Evolutionary conservation across 768 basidiomycete genomes (phyloP).

Genomic region (Tephrocybe rancida): DNA sequence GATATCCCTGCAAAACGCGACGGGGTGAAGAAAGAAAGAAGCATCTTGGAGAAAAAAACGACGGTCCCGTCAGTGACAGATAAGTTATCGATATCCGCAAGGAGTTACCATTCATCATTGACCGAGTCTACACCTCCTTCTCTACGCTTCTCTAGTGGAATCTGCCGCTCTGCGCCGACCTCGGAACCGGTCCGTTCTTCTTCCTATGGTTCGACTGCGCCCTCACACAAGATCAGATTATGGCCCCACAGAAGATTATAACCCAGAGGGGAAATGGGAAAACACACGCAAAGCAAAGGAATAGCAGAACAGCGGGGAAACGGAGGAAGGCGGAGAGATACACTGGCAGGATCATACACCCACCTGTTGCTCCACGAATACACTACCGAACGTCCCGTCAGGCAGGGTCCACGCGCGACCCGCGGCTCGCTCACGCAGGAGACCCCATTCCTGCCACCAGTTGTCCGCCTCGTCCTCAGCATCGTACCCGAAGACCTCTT

Average conservation of each 20-base stretch:
- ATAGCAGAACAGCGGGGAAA: background rate
- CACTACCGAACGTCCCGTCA: background rate
- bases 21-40: background rate
- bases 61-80: background rate
- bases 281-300: background rate
- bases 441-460: constrained; percentile 61
- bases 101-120: background rate
- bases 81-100: constrained; percentile 6
- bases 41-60: background rate
- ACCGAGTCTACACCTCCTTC: background rate
- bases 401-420: background rate
- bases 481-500: constrained; percentile 53
- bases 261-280: background rate
- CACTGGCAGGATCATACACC: constrained; percentile 1
- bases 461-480: constrained; percentile 61
- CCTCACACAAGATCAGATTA: constrained; percentile 6
- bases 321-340: background rate
- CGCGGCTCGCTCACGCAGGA: constrained; percentile 44
- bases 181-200: background rate
- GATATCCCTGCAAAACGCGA: background rate
- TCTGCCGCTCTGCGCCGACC: background rate
- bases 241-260: background rate
- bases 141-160: background rate
- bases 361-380: constrained; percentile 12
- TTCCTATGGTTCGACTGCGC: background rate